Base-by-base conservation (phyloP, 1,284 basidiomycete species). In the Cryptococcus sp. region DNA sequence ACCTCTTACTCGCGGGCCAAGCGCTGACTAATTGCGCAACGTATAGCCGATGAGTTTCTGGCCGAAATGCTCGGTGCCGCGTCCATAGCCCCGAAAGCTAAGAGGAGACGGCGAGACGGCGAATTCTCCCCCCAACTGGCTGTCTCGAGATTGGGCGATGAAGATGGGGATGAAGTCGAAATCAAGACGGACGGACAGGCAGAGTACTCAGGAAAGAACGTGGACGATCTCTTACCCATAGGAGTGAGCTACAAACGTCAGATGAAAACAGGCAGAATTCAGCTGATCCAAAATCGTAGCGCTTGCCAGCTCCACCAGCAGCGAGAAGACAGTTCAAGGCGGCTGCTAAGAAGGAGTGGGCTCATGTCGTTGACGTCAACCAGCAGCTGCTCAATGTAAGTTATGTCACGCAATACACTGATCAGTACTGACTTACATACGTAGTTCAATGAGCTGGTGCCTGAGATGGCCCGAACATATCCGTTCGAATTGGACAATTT, bases 341-440 rank as follows among this genome's bases (percentile, higher is more conserved):
- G 50, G 72, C 85, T 3, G 83, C 86, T 59, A 96, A 95, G 78
- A 88, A 91, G 54, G 93, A 98, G 66, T 99, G 96, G 96, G 96
- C 95, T 1, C 96, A 98, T 81, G 89, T 93, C 19, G 89, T 99
- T 16, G 91, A 99, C 73, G 86, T 97, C 65, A 93, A 91, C 70
- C 88, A 90, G 69, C 88, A 91, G 40, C 86, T 98, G 72, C 81
- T 83, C 25, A 97, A 98, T 73, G 78, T 79, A 25, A 61, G 78
- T 62, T 19, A 6, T 19, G 19, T 48, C 30, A 23, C 43, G 17
- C 16, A 16, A 16, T 40, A 22, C 5, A 5, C 11, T 49, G 35
- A 47, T 35, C 11, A 38, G 10, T 17, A 35, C 23, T 20, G 4
- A 19, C 30, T 50, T 13, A 19, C 16, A 4, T 35, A 2, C 8